phyloP scores from a whole-genome alignment of 139 green algal genomes.

The Chlamydomonas incerta region DNA sequence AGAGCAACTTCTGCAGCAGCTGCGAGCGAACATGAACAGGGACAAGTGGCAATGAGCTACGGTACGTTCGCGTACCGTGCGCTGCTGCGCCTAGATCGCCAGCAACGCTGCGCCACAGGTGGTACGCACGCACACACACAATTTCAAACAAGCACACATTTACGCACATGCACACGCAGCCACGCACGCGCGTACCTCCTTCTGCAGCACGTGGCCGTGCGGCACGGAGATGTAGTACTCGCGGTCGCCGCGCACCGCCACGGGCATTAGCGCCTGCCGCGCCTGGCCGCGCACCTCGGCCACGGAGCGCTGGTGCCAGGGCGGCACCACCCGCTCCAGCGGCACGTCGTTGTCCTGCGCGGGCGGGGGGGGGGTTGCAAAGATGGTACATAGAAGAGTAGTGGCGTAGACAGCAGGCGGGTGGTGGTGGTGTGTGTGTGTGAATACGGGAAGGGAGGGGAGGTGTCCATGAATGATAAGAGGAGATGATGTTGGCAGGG shows the following conservation, averaged over 20 bases:
- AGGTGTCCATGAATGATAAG: no score
- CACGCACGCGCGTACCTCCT: constrained; percentile 27
- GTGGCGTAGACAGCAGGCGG: no score
- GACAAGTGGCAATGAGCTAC: no score
- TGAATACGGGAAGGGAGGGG: no score
- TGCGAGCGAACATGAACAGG: neutral
- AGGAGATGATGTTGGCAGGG: no score
- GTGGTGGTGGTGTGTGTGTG: no score
- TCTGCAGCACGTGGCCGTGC: constrained; percentile 62
- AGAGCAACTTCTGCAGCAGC: constrained; percentile 36
- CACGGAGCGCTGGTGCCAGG: constrained; percentile 52
- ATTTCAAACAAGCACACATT: neutral
- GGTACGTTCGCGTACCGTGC: no score
- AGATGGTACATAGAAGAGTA: no score
- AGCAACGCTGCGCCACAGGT: neutral
- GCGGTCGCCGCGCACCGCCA: constrained; percentile 62
- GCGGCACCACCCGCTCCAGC: constrained; percentile 59
- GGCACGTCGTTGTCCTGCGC: constrained; percentile 68
- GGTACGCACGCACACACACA: neutral
- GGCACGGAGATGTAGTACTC: constrained; percentile 77
- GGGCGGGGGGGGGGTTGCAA: no score
- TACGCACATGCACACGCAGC: no score
- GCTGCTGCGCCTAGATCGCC: no score
- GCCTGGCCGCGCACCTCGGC: constrained; percentile 34
- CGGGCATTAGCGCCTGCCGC: constrained; percentile 32